Conservation (phyloP, 352 stramenopile genomes). For the Hyaloperonospora arabidopsidis region DNA sequence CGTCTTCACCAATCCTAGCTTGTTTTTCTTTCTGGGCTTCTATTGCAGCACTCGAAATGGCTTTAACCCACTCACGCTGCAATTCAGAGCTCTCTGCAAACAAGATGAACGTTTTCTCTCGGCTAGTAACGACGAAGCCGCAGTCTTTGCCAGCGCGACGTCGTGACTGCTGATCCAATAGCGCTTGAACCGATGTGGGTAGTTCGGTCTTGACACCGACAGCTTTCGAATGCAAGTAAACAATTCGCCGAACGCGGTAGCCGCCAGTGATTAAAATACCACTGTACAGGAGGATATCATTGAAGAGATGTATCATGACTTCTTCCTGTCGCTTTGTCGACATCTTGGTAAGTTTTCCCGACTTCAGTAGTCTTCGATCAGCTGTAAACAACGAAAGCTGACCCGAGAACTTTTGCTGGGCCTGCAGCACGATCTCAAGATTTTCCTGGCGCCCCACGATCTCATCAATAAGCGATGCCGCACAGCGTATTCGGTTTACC, state of each 20-base stretch:
- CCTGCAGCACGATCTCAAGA: conserved; percentile 66
- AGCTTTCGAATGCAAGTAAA: conserved; percentile 66
- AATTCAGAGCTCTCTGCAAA: conserved; percentile 46
- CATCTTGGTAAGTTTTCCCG: conserved; percentile 75
- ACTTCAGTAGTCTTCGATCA: conserved; percentile 50
- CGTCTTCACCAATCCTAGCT: conserved; percentile 8
- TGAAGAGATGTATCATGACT: conserved; percentile 82
- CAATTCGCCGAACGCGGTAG: conserved; percentile 60
- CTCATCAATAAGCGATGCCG: conserved; percentile 77
- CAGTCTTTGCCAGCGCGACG: conserved; percentile 44
- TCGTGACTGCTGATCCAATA: conserved; percentile 39
- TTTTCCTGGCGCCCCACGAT: conserved; percentile 78
- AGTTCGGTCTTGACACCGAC: conserved; percentile 57
- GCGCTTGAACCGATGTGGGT: conserved; percentile 37
- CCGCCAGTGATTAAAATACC: conserved; percentile 61
- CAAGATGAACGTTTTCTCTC: conserved; percentile 78
- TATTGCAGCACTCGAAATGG: conserved; percentile 45
- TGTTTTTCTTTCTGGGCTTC: conserved; percentile 36
- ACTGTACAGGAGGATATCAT: conserved; percentile 81
- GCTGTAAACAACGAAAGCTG: conserved; percentile 67
- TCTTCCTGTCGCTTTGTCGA: conserved; percentile 75
- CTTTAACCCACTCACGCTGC: conserved; percentile 48
- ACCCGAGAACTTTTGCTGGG: conserved; percentile 75
- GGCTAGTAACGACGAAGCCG: conserved; percentile 67
- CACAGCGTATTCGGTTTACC: conserved; percentile 45